Conservation (phyloP, 139 green algal genomes). For the Parachlorella kessleri region DNA sequence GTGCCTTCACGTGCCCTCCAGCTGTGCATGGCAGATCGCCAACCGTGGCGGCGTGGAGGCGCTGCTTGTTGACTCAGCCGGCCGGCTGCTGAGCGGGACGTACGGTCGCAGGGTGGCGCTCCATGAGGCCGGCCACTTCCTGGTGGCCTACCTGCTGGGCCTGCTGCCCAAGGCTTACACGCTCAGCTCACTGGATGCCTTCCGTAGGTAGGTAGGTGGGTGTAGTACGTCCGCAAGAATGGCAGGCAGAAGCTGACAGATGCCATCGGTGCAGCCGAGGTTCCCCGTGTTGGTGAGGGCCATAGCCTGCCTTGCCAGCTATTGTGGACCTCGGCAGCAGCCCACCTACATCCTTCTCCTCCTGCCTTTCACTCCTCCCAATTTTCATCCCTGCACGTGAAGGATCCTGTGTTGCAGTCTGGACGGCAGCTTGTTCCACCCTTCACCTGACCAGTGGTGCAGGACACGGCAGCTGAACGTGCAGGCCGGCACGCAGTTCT, state of each 20-base stretch:
- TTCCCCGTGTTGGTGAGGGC: too few species aligned
- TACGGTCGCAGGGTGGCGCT: conserved; percentile 72
- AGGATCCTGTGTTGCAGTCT: background rate
- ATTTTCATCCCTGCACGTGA: too few species aligned
- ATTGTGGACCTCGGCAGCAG: too few species aligned
- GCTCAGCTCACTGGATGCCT: conserved; percentile 83
- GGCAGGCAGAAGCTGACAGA: too few species aligned
- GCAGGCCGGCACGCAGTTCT: conserved; percentile 94
- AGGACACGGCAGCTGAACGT: conserved; percentile 89
- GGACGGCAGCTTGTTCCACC: background rate
- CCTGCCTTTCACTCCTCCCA: too few species aligned
- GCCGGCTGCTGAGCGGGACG: conserved; percentile 48
- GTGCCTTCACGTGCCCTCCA: background rate
- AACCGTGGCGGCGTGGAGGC: conserved; percentile 72
- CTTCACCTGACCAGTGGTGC: background rate
- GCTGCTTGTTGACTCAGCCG: conserved; percentile 78
- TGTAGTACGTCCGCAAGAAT: too few species aligned
- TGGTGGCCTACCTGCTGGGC: conserved; percentile 93
- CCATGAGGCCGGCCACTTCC: conserved; percentile 95
- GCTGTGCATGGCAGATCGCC: conserved; percentile 31
- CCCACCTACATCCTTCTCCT: too few species aligned
- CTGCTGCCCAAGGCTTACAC: conserved; percentile 92
- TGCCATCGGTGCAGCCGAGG: too few species aligned
- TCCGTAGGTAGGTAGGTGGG: conserved; percentile 54
- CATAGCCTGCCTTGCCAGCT: too few species aligned